Evolutionary conservation across 108 stramenopile genomes (phyloP).

Genomic region (Skeletonema marinoi): DNA sequence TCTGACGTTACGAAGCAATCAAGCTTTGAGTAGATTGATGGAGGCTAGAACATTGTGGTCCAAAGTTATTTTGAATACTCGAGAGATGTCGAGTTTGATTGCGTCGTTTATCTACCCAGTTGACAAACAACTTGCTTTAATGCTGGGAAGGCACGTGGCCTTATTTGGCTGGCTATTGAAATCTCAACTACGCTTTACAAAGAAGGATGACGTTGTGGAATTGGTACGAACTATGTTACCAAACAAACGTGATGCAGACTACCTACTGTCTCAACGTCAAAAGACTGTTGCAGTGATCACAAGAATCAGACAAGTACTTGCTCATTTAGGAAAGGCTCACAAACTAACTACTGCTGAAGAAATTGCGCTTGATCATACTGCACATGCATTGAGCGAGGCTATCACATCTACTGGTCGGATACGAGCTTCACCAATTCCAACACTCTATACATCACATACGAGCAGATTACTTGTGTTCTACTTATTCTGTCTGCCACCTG

Average conservation of each 20-base stretch:
- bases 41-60: slow-evolving; percentile 48
- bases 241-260: slow-evolving; percentile 38
- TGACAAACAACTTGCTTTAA: slow-evolving; percentile 38
- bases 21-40: slow-evolving; percentile 52
- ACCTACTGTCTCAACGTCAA: slow-evolving; percentile 47
- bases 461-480: slow-evolving; percentile 52
- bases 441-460: slow-evolving; percentile 51
- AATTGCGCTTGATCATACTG: slow-evolving; percentile 39
- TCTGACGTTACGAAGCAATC: slow-evolving; percentile 60
- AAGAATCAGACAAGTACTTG: slow-evolving; percentile 50
- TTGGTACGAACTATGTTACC: slow-evolving; percentile 38
- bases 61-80: slow-evolving; percentile 48
- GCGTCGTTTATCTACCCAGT: slow-evolving; percentile 40
- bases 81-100: slow-evolving; percentile 54
- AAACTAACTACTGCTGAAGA: slow-evolving; percentile 42
- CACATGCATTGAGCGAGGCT: slow-evolving; percentile 25
- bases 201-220: slow-evolving; percentile 29
- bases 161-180: slow-evolving; percentile 67
- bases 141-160: slow-evolving; percentile 50
- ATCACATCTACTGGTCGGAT: slow-evolving; percentile 49
- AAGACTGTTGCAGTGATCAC: slow-evolving; percentile 45
- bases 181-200: slow-evolving; percentile 38
- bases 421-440: slow-evolving; percentile 51
- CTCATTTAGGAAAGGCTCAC: slow-evolving; percentile 23
- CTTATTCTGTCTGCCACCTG: slow-evolving; percentile 41